Conservation (phyloP, 2,329 filamentous ascomycete species). For the Trichoderma semiorbis region DNA sequence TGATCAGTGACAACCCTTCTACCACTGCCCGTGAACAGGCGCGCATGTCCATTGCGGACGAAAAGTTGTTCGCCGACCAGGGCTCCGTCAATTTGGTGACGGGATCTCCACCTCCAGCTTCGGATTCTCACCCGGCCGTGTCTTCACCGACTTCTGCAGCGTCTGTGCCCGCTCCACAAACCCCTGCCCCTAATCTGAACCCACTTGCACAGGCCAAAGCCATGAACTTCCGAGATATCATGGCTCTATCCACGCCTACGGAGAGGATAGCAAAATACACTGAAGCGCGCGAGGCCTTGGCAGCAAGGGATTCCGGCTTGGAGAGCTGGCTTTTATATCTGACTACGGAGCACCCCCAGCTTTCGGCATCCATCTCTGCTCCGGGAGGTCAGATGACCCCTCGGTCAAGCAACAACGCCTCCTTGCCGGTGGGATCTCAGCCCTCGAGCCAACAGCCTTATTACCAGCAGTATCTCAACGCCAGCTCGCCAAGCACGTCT, state of each 20-base stretch:
- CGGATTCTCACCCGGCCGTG: constrained; percentile 38
- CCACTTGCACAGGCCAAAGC: constrained; percentile 30
- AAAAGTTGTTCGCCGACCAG: constrained; percentile 38
- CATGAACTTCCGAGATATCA: constrained; percentile 71
- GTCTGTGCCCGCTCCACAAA: constrained; percentile 4
- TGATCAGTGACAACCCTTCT: constrained; percentile 30
- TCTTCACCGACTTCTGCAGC: constrained; percentile 22
- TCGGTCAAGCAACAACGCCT: constrained; percentile 12
- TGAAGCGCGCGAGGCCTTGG: constrained; percentile 67
- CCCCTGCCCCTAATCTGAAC: constrained; percentile 11
- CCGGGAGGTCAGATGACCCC: constrained; percentile 19
- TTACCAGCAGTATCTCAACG: constrained; percentile 55
- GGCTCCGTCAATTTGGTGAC: constrained; percentile 34
- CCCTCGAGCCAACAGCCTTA: constrained; percentile 42
- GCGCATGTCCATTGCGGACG: constrained; percentile 42
- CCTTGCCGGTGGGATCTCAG: constrained; percentile 26
- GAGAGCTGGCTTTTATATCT: constrained; percentile 52
- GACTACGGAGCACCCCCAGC: constrained; percentile 45
- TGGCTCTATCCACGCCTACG: constrained; percentile 59
- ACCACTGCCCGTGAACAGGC: constrained; percentile 25
- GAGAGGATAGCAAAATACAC: constrained; percentile 74
- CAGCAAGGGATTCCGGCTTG: constrained; percentile 72
- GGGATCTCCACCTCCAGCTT: constrained; percentile 37
- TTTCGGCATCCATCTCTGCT: constrained; percentile 17
- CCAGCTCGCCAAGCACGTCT: constrained; percentile 31